Percentiles rank a stretch among this genome's conserved stretches.
Evolutionary conservation across 768 basidiomycete species (phyloP).

Genomic region (Hypholoma fasciculare): DNA sequence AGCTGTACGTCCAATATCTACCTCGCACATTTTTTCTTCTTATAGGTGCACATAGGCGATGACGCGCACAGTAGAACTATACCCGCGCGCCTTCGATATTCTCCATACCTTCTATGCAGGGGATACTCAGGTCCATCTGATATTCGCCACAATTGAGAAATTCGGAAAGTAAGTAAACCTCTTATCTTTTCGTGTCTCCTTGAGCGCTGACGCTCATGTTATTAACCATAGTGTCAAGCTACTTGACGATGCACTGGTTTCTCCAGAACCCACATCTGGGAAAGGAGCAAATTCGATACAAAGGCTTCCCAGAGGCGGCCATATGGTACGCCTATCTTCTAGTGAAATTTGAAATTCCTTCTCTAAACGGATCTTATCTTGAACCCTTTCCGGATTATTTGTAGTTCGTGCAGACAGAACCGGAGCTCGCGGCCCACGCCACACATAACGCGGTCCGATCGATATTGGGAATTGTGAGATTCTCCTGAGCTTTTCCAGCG

Average conservation of each 20-base stretch:
- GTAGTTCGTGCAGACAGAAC: constrained; percentile 8
- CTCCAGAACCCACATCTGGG: not conserved
- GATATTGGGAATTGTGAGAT: constrained; percentile 2
- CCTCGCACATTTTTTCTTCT: not conserved
- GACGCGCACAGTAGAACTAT: constrained; percentile 2
- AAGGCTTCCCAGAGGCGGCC: constrained; percentile 2
- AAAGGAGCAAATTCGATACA: not conserved
- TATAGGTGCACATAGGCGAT: not conserved
- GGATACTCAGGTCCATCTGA: constrained; percentile 5
- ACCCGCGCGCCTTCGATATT: constrained; percentile 1
- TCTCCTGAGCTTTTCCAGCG: not conserved
- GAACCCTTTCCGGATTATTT: not conserved
- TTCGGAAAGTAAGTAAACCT: not conserved
- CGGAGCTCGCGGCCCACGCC: constrained; percentile 4
- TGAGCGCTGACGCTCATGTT: not conserved
- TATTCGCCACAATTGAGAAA: constrained; percentile 5
- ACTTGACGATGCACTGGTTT: constrained; percentile 1
- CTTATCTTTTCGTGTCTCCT: not conserved
- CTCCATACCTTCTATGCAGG: not conserved
- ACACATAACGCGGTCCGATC: constrained; percentile 3
- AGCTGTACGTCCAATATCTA: not conserved
- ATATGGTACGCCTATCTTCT: constrained; percentile 4
- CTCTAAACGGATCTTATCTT: not conserved
- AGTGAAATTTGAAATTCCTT: not conserved
- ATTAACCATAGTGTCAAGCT: not conserved